Evolutionary conservation across 768 basidiomycete genomes (phyloP).

Genomic region (Panellus pusillus): DNA sequence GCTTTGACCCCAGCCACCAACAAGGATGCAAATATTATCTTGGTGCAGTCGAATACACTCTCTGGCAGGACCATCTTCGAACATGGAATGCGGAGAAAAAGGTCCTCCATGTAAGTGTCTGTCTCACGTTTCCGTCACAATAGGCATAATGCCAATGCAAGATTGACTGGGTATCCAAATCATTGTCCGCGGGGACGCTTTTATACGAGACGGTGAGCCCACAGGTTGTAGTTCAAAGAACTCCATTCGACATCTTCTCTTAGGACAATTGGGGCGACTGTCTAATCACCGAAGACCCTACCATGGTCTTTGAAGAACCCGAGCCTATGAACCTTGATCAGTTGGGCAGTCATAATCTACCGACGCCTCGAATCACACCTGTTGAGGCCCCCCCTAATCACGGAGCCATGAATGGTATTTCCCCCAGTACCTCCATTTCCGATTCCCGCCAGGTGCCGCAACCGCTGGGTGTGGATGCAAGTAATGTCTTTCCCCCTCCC

Average conservation of each 20-base stretch:
- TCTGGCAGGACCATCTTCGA: slow-evolving; percentile 54
- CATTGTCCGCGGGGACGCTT: slow-evolving; percentile 40
- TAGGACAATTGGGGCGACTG: slow-evolving; percentile 28
- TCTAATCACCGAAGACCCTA: slow-evolving; percentile 11
- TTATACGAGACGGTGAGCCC: slow-evolving; percentile 34
- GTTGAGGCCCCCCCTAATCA: slow-evolving; percentile 21
- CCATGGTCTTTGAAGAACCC: slow-evolving; percentile 2
- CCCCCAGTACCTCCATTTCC: not conserved
- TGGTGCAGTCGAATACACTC: slow-evolving; percentile 55
- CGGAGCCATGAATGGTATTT: not conserved
- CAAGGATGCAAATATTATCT: slow-evolving; percentile 38
- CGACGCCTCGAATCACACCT: slow-evolving; percentile 63
- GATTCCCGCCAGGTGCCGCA: not conserved
- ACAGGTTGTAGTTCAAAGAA: not conserved
- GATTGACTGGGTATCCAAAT: slow-evolving; percentile 52
- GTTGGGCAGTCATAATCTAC: slow-evolving; percentile 50
- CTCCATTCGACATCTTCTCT: not conserved
- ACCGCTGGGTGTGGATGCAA: not conserved
- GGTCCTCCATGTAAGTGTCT: slow-evolving; percentile 34
- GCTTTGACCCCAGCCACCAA: not conserved
- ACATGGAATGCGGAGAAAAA: slow-evolving; percentile 55
- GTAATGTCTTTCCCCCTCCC: not conserved
- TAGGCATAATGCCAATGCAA: slow-evolving; percentile 50
- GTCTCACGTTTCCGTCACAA: not conserved
- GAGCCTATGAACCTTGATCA: slow-evolving; percentile 34